Conservation (phyloP, 2,329 filamentous ascomycete genomes). For the Penicillium sp. region DNA sequence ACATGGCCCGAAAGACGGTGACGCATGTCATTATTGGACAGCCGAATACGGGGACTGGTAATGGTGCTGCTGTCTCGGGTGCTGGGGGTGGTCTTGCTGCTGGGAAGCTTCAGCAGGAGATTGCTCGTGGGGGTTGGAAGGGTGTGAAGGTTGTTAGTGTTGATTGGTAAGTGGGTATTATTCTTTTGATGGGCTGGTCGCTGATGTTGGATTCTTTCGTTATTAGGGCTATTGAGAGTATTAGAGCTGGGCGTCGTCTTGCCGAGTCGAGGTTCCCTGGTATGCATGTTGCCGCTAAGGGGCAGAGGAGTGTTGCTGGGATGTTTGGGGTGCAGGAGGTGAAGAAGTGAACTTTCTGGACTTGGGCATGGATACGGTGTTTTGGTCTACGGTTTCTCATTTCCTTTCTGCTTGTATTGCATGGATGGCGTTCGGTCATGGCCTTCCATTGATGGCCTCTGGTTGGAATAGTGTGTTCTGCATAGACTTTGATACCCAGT, state of each 20-base stretch:
- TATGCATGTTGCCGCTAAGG: constrained; percentile 58
- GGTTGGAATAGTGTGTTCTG: background rate
- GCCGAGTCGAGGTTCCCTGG: constrained; percentile 69
- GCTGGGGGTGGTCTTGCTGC: constrained; percentile 72
- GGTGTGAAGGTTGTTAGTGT: constrained; percentile 74
- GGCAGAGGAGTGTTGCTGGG: constrained; percentile 62
- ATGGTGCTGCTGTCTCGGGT: constrained; percentile 35
- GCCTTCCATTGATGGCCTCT: background rate
- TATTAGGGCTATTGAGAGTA: constrained; percentile 72
- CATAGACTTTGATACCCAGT: constrained; percentile 14
- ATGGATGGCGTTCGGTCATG: background rate
- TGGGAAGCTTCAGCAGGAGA: constrained; percentile 77
- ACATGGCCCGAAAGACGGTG: constrained; percentile 67
- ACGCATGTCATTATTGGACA: constrained; percentile 81
- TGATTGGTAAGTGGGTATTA: constrained; percentile 62
- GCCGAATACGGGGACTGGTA: constrained; percentile 43
- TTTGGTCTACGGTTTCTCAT: background rate
- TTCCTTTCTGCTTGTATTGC: constrained; percentile 1
- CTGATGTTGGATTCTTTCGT: constrained; percentile 5
- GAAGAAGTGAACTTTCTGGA: background rate
- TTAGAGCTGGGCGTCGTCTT: constrained; percentile 69
- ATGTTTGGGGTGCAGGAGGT: constrained; percentile 39
- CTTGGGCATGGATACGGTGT: background rate
- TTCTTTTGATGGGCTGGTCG: constrained; percentile 15
- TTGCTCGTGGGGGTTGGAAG: constrained; percentile 62